phyloP scores from a whole-genome alignment of 192 early-diverging fungal species.

The Coemansia sp. region DNA sequence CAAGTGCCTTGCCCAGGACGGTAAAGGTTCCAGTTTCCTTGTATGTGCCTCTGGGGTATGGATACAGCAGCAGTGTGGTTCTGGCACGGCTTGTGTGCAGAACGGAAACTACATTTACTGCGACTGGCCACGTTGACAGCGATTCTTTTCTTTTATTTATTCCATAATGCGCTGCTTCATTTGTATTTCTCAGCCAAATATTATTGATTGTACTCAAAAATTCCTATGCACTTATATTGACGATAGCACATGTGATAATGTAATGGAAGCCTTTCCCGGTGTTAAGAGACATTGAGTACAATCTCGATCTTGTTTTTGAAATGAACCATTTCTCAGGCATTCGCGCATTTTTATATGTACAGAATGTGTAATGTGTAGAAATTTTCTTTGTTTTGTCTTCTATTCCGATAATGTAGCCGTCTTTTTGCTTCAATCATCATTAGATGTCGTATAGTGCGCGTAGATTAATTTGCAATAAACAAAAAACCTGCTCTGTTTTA shows the following conservation, averaged over 20 bases:
- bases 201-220: no score
- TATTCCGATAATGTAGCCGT: no score
- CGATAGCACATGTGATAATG: background rate
- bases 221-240: no score
- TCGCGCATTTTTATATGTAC: no score
- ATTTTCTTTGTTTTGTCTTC: no score
- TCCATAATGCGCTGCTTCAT: background rate
- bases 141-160: background rate
- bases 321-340: no score
- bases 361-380: no score
- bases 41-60: slow-evolving; percentile 33
- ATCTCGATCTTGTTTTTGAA: background rate
- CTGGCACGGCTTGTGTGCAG: slow-evolving; percentile 42
- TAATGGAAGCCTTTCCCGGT: background rate
- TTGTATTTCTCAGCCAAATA: background rate
- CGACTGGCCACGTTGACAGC: slow-evolving; percentile 34
- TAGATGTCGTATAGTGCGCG: no score
- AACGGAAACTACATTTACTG: slow-evolving; percentile 38
- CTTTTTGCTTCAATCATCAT: no score
- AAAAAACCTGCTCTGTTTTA: no score
- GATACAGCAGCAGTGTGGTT: slow-evolving; percentile 37
- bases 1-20: slow-evolving; percentile 25
- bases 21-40: slow-evolving; percentile 24
- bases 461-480: no score
- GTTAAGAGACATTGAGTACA: background rate